Evolutionary conservation across 2,329 filamentous ascomycete genomes (phyloP), one percentile per base, ranked within the genome.

Genomic region (Trichoderma guizhouense): DNA sequence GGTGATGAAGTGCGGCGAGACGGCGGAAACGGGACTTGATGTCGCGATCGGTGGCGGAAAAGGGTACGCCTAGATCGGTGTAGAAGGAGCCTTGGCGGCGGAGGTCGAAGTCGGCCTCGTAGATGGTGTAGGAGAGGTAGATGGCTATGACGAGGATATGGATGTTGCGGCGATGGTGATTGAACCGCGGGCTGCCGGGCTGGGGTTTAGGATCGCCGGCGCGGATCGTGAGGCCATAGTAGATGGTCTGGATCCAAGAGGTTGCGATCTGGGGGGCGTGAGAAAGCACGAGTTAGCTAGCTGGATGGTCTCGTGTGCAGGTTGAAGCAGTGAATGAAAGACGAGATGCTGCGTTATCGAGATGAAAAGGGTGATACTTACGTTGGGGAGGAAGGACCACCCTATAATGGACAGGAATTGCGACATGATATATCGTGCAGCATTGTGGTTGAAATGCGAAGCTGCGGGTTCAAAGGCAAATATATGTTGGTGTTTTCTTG

Each of bases 121-220:
- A 96, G 77, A 98, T 90, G 61, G 94, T 97, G 86, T 97, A 98
- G 75, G 92, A 83, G 47, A 98, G 92, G 83, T 98, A 99, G 73
- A 89, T 83, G 63, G 91, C 85, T 65, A 98, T 91, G 77, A 98
- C 93, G 76, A 91, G 85, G 79, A 95, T 91, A 80, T 96, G 91
- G 79, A 98, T 95, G 76, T 90, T 89, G 72, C 92, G 92, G 73
- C 94, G 91, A 84, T 98, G 93, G 71, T 87, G 86, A 74, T 87
- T 85, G 80, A 89, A 93, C 75, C 90, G 90, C 2, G 90, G 86
- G n/a, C 87, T 86, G 80, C 93, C 89, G 43, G 92, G 89, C 72
- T 83, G 88, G 2, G 92, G 95, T 72, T 92, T 93, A 15, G 93
- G 92, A 74, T 94, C 91, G 78, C 96, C 96, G 61, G 94, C 96